A percentile compares a stretch with the other conserved stretches of the same genome.
These are phyloP conservation scores for Blumeria hordei DNA, from an alignment of 2,329 filamentous ascomycete genomes.

Conservation along the genomic window DNA sequence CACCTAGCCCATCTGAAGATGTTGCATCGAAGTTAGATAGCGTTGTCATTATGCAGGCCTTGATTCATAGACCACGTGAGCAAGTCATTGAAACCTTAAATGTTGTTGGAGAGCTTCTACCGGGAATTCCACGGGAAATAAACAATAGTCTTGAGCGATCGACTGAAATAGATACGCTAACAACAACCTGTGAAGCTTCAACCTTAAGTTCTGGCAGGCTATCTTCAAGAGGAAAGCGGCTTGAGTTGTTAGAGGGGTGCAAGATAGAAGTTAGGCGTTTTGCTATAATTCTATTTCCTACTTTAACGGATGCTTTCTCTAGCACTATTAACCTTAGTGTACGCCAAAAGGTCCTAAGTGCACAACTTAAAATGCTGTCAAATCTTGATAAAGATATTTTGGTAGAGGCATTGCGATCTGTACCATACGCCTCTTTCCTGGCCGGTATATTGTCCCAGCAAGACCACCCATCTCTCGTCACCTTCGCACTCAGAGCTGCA, in stretches of 20 bases:
- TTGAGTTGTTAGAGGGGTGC: slow-evolving; percentile 64
- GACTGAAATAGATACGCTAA: slow-evolving; percentile 17
- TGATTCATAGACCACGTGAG: slow-evolving; percentile 85
- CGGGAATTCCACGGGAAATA: slow-evolving; percentile 37
- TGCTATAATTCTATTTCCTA: slow-evolving; percentile 78
- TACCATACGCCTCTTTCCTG: slow-evolving; percentile 87
- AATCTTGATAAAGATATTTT: slow-evolving; percentile 74
- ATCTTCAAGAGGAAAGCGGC: slow-evolving; percentile 50
- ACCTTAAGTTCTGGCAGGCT: slow-evolving; percentile 24
- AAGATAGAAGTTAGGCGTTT: slow-evolving; percentile 75
- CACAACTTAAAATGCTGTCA: slow-evolving; percentile 95
- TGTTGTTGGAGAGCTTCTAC: slow-evolving; percentile 84
- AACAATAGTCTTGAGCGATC: slow-evolving; percentile 22
- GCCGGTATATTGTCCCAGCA: slow-evolving; percentile 89
- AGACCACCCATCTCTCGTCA: slow-evolving; percentile 71
- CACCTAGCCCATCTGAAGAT: slow-evolving; percentile 54
- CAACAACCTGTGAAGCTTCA: slow-evolving; percentile 20
- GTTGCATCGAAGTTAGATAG: slow-evolving; percentile 76
- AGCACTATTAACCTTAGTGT: slow-evolving; percentile 92
- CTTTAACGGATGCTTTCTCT: slow-evolving; percentile 85
- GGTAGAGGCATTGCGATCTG: slow-evolving; percentile 59
- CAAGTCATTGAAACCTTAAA: slow-evolving; percentile 95
- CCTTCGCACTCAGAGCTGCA: slow-evolving; percentile 67
- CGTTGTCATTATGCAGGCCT: slow-evolving; percentile 92
- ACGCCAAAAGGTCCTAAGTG: slow-evolving; percentile 78